Base-by-base conservation (phyloP, 495 filamentous ascomycete species). In the Parathielavia hyrcaniae region DNA sequence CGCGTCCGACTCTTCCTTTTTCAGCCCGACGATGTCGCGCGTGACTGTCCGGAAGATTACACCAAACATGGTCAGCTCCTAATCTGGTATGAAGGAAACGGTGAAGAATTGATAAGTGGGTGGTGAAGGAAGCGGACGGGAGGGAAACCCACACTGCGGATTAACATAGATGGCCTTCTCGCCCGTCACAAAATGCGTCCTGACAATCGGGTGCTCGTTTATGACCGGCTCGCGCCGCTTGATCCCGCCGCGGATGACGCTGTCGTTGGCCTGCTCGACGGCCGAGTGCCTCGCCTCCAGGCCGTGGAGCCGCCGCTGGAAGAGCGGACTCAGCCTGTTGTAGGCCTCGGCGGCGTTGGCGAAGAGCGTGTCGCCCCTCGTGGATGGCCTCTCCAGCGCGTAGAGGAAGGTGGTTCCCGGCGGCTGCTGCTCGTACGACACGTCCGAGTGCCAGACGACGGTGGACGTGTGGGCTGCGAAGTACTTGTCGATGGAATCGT, bases 101-200 rank as follows among this genome's bases (percentile, higher is more conserved):
- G 7, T 23, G 7, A 23, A 34, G 26, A 23, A 9, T 16, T 1
- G 14, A 14, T 23, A 14, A 41, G 23, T n/a, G n/a, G n/a, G n/a
- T n/a, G 16, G 39, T 1, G 26, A 22, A 8, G 36, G 22, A 32
- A 19, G 14, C 23, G 13, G 26, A 22, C 4, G 36, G 22, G 19
- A 19, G 14, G 39, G 13, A 26, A n/a, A 78, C 84, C 82, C 71
- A 90, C 89, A 95, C 69, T 92, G 87, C 10, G 86, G 85, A 66
- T 95, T 95, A 45, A 96, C 84, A 62, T 82, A 95, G 10, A 95
- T 71, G 0, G 89, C 88, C 72, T 95, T 95, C 76, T 95, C 88
- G 12, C 91, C 87, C 0, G 89, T 92, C 4, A 72, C 81, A 0
- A 89, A 89, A 66, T 93, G 89, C 2, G 87, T 91, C n/a, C 88